Conservation (phyloP, 176 grass and related monocot genomes). For the Aegilops bicornis region DNA sequence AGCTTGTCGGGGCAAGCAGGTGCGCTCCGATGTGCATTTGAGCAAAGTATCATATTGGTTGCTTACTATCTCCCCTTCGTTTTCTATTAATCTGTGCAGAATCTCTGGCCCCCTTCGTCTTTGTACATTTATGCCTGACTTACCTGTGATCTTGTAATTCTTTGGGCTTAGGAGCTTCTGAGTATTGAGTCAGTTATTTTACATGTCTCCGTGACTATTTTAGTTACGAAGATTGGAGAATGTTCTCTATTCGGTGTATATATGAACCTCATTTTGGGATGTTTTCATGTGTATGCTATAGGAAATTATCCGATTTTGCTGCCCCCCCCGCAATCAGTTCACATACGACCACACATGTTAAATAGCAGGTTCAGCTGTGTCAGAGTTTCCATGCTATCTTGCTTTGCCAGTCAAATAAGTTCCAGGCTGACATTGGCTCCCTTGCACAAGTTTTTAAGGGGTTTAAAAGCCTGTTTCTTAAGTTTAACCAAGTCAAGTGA, state of each 20-base stretch:
- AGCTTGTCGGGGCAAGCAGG: conserved; percentile 76
- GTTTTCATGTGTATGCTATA: background rate
- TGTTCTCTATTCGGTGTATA: background rate
- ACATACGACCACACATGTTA: background rate
- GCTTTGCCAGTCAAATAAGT: background rate
- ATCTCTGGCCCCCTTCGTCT: background rate
- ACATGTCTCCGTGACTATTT: background rate
- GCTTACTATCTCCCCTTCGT: background rate
- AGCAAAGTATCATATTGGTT: background rate
- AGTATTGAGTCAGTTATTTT: background rate
- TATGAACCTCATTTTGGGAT: background rate
- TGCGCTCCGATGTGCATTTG: conserved; percentile 21
- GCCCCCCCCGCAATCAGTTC: background rate
- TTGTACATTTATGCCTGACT: background rate
- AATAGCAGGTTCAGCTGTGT: background rate
- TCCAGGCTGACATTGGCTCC: background rate
- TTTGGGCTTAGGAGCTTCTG: conserved; percentile 11
- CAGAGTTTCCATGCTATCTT: background rate
- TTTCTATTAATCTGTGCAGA: background rate
- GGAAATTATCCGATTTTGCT: background rate
- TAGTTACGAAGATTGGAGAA: background rate
- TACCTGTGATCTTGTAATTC: background rate
- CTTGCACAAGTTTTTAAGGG: background rate
- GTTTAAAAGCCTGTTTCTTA: background rate
- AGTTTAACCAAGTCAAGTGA: background rate